Evolutionary conservation across 228 moss, liverwort and hornwort species (phyloP).

Genomic region (Sphagnum magellanicum): DNA sequence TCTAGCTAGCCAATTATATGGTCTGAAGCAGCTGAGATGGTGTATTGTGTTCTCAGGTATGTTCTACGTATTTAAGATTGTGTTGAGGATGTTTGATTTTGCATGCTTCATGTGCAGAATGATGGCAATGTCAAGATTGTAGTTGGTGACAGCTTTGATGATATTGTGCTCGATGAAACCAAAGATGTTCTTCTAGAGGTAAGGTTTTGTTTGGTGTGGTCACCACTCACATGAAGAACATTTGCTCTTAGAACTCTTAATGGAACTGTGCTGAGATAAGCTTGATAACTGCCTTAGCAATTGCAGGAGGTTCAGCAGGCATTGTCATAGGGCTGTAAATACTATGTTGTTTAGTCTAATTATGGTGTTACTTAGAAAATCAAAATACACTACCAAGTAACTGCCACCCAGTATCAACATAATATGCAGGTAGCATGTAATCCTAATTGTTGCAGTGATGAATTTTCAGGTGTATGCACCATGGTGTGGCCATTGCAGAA

Average conservation of each 20-base stretch:
- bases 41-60: too few species aligned
- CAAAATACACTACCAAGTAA: too few species aligned
- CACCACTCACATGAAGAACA: neutral
- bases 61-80: neutral
- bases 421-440: too few species aligned
- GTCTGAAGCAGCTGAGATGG: too few species aligned
- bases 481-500: constrained; percentile 69
- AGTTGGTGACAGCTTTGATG: constrained; percentile 71
- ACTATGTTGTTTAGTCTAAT: neutral
- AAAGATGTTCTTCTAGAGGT: constrained; percentile 88
- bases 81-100: neutral
- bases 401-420: too few species aligned
- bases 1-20: too few species aligned
- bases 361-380: neutral
- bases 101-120: constrained; percentile 35
- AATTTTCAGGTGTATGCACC: constrained; percentile 57
- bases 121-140: constrained; percentile 79
- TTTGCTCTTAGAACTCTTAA: neutral
- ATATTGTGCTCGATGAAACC: constrained; percentile 72
- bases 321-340: neutral
- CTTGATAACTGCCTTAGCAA: neutral
- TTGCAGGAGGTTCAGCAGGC: too few species aligned
- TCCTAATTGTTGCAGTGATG: too few species aligned
- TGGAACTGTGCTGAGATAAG: neutral
- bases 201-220: neutral